Evolutionary conservation across 1,139 yeast species (phyloP).

Genomic region (Yamadazyma trypodendri): DNA sequence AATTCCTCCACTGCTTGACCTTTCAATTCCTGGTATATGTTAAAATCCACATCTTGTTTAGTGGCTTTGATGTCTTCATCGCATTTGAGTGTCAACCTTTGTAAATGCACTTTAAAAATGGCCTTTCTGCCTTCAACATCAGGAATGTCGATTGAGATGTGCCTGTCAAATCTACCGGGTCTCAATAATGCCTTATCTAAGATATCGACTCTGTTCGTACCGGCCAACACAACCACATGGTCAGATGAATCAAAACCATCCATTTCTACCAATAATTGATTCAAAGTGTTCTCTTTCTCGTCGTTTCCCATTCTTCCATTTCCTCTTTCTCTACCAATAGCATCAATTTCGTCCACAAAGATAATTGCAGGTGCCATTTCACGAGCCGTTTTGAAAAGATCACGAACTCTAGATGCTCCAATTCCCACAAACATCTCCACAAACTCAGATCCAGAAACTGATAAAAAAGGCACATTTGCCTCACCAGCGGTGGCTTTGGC

Average conservation of each 20-base stretch:
- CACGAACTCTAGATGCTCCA: slow-evolving; percentile 82
- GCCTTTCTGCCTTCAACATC: slow-evolving; percentile 78
- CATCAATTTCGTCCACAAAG: slow-evolving; percentile 83
- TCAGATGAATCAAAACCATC: slow-evolving; percentile 76
- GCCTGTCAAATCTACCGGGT: slow-evolving; percentile 86
- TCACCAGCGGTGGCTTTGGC: slow-evolving; percentile 88
- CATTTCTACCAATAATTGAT: slow-evolving; percentile 81
- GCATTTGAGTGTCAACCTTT: slow-evolving; percentile 46
- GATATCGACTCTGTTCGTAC: slow-evolving; percentile 80
- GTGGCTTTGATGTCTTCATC: slow-evolving; percentile 43
- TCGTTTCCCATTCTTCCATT: slow-evolving; percentile 72
- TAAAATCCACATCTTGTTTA: slow-evolving; percentile 40
- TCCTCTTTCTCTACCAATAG: slow-evolving; percentile 78
- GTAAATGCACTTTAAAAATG: slow-evolving; percentile 68
- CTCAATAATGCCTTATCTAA: slow-evolving; percentile 74
- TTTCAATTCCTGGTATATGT: slow-evolving; percentile 49
- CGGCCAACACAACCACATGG: slow-evolving; percentile 79
- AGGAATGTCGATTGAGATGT: slow-evolving; percentile 69
- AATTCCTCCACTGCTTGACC: slow-evolving; percentile 54
- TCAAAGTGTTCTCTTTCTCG: slow-evolving; percentile 77
- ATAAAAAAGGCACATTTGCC: slow-evolving; percentile 78
- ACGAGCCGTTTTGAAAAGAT: slow-evolving; percentile 73
- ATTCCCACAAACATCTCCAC: slow-evolving; percentile 85
- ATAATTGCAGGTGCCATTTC: slow-evolving; percentile 80
- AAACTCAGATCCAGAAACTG: slow-evolving; percentile 81